Evolutionary conservation across 2,329 filamentous ascomycete species (phyloP).

Genomic region (Hypoxylon sp.): DNA sequence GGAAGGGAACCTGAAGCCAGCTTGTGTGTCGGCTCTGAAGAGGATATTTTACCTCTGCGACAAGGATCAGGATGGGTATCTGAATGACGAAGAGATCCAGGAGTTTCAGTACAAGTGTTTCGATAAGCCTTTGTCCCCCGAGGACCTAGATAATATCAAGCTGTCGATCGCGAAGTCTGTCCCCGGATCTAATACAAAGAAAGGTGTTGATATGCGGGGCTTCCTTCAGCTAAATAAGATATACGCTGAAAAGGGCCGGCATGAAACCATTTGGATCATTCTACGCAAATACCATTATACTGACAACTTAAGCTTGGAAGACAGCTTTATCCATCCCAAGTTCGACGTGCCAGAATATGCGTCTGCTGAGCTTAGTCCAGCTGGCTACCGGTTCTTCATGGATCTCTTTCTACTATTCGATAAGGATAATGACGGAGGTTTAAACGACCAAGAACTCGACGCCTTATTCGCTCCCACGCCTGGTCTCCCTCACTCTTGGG

Average conservation of each 20-base stretch:
- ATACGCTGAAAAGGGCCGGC: constrained; percentile 96
- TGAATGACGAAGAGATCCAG: constrained; percentile 91
- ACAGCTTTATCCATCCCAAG: constrained; percentile 91
- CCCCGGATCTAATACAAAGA: constrained; percentile 73
- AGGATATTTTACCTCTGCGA: constrained; percentile 97
- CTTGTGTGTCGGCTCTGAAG: constrained; percentile 86
- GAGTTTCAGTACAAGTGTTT: constrained; percentile 95
- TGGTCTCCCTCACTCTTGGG: constrained; percentile 88
- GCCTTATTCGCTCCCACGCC: constrained; percentile 94
- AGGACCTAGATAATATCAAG: constrained; percentile 94
- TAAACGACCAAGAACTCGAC: constrained; percentile 87
- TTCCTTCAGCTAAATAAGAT: constrained; percentile 95
- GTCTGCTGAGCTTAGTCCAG: constrained; percentile 93
- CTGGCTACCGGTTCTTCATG: constrained; percentile 97
- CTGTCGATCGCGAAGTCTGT: constrained; percentile 81
- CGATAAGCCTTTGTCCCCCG: constrained; percentile 83
- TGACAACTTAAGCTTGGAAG: constrained; percentile 91
- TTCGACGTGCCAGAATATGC: constrained; percentile 94
- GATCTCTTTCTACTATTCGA: constrained; percentile 96
- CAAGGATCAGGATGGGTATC: constrained; percentile 93
- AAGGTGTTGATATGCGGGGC: constrained; percentile 84
- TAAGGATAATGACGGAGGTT: constrained; percentile 95
- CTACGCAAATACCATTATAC: constrained; percentile 96
- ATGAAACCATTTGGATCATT: constrained; percentile 99
- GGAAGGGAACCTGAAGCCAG: constrained; percentile 88